Evolutionary conservation across 768 basidiomycete genomes (phyloP), one percentile per base, ranked within the genome.

Genomic region (Podaxis sp.): DNA sequence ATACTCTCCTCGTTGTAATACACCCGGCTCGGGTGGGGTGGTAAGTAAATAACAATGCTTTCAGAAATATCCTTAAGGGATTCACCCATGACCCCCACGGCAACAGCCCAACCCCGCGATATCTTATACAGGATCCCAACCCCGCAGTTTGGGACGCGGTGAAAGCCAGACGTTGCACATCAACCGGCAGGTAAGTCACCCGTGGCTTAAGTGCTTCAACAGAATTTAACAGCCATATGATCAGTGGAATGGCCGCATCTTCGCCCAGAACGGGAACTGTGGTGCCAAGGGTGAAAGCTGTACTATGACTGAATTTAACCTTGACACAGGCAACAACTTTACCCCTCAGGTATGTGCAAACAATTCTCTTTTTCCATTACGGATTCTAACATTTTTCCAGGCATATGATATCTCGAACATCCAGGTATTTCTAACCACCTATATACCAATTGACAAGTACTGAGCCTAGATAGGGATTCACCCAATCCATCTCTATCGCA

Each of bases 341-440:
- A 73, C 71, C 0, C 66, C 73, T 13, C 72, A 74, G 64, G 71
- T 69, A 57, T 38, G 61, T 55, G 22, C 33, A 19, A 19, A 13
- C 27, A 15, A 9, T 8, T 12, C 15, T 8, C 27, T 24, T 27
- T 12, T 55, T 15, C 17, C 9, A 22, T 17, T 0, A 25, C 1
- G 13, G 60, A 46, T 33, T 29, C 22, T 40, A 13, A 24, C 36
- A 27, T 33, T 36, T 17, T 54, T 55, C 22, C 65, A 78, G 69
- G 74, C 76, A 11, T 79, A 80, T 64, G 78, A 80, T 59, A 76
- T 80, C 24, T 79, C 77, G 41, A 80, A 79, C 65, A 78, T 80
- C 59, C 77, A 76, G 53, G 60, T 61, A 55, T 8, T 19, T 40
- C 33, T 52, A 57, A 53, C 24, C 15, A 13, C 12, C 3, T 3